These are phyloP conservation scores for Fagopyrum homotropicum DNA, from an alignment of 148 eudicot genomes.

Conservation along the genomic window DNA sequence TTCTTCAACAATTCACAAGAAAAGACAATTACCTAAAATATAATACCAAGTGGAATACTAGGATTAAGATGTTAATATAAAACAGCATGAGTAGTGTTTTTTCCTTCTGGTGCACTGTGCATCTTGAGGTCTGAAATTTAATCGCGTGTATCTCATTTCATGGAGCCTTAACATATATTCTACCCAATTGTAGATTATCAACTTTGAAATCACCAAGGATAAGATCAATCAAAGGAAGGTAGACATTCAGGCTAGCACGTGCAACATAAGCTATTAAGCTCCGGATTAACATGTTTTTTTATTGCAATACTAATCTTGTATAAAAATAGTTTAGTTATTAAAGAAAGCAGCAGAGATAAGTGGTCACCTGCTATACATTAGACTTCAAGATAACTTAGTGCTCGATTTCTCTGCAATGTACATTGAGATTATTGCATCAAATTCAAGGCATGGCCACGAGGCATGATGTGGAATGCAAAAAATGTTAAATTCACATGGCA, in stretches of 20 bases:
- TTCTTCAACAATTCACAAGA: neutral
- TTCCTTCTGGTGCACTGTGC: neutral
- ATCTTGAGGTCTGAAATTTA: neutral
- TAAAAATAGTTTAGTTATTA: neutral
- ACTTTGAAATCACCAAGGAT: neutral
- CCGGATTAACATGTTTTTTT: neutral
- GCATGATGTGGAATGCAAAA: neutral
- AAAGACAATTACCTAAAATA: neutral
- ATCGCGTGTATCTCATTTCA: neutral
- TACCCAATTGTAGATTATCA: neutral
- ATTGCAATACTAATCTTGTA: neutral
- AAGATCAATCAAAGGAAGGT: neutral
- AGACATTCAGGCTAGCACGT: neutral
- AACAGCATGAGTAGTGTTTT: neutral
- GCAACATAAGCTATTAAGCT: neutral
- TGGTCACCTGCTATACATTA: conserved; percentile 5
- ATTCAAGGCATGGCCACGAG: neutral
- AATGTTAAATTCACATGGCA: neutral
- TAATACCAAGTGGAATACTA: neutral
- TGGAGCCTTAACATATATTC: neutral
- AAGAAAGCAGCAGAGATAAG: neutral
- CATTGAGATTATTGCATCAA: neutral
- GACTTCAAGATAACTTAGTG: neutral
- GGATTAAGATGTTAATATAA: neutral
- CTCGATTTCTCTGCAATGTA: conserved; percentile 7